Evolutionary conservation across 2,329 filamentous ascomycete species (phyloP), one percentile per base, ranked within the genome.

Genomic region (Colletotrichum noveboracense): DNA sequence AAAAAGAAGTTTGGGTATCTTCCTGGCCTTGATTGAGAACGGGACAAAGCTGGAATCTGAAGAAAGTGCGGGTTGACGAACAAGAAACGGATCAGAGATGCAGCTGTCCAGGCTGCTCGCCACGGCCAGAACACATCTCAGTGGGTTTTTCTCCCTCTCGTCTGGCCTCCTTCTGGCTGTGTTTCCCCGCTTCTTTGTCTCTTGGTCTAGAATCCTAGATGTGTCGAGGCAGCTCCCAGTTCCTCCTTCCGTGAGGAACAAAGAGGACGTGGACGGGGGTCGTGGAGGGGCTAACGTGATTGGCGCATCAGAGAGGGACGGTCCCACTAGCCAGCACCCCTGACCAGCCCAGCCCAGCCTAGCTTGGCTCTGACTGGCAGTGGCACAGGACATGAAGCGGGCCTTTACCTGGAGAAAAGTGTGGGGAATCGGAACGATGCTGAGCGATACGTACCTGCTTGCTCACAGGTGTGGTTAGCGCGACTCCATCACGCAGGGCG

Each of bases 341-440:
- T 76, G 70, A 65, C 64, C 56, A 43, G 70, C 58, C 32, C n/a
- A 58, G 70, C 64, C 58, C 65, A 56, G 70, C 64, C 73, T 67
- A 56, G 72, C 21, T 14, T 28, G 34, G 70, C 36, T 69, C 12
- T 66, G 58, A 69, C 56, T 76, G 70, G 70, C 70, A 69, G 64
- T 75, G 34, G 58, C 58, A 69, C 21, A 65, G 70, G 43, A 26
- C 64, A 32, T 24, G 9, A 55, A 73, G 48, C 64, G 70, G 74
- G 21, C 6, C 58, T 48, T 4, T 48, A 38, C 70, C 70, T 74
- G 74, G 74, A 76, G 74, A 76, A 75, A 70, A 76, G 70, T 76
- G 64, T 76, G 74, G 74, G 65, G 74, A 76, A 61, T 18, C 14
- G 70, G 43, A 65, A 48, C 43, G 70, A 68, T 65, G 43, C 56